Evolutionary conservation across 768 basidiomycete species (phyloP).

Genomic region (Mycena filopes): DNA sequence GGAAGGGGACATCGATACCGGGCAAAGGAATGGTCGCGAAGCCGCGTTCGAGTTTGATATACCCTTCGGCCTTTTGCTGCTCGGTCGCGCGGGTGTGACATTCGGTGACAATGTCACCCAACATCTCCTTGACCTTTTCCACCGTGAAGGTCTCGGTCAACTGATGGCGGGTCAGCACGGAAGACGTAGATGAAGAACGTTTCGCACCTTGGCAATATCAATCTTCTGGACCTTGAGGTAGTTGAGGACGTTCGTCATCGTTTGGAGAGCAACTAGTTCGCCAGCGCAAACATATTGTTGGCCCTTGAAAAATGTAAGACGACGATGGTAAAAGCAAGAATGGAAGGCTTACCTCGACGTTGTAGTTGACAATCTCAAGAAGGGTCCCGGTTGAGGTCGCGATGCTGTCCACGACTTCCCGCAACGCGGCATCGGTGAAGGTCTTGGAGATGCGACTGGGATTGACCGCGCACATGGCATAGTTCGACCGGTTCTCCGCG

Average conservation of each 20-base stretch:
- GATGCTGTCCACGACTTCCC: constrained; percentile 96
- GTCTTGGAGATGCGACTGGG: constrained; percentile 93
- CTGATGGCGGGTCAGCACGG: constrained; percentile 49
- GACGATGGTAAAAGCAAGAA: not conserved
- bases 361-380: constrained; percentile 98
- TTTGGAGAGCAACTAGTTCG: constrained; percentile 92
- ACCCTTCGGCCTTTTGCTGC: constrained; percentile 83
- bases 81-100: constrained; percentile 81
- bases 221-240: constrained; percentile 97
- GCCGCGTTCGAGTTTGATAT: constrained; percentile 95
- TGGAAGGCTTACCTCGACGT: constrained; percentile 76
- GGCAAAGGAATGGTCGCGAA: constrained; percentile 96
- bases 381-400: constrained; percentile 79
- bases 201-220: constrained; percentile 83
- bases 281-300: constrained; percentile 99
- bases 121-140: constrained; percentile 97
- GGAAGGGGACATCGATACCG: constrained; percentile 99
- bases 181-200: not conserved
- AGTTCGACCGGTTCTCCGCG: constrained; percentile 90
- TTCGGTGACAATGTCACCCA: constrained; percentile 88
- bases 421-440: constrained; percentile 94
- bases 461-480: constrained; percentile 99
- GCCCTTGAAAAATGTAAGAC: constrained; percentile 62
- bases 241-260: constrained; percentile 96
- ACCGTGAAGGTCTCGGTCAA: constrained; percentile 88